Conservation (phyloP, 2,329 filamentous ascomycete species). For the Coniochaeta sp. region DNA sequence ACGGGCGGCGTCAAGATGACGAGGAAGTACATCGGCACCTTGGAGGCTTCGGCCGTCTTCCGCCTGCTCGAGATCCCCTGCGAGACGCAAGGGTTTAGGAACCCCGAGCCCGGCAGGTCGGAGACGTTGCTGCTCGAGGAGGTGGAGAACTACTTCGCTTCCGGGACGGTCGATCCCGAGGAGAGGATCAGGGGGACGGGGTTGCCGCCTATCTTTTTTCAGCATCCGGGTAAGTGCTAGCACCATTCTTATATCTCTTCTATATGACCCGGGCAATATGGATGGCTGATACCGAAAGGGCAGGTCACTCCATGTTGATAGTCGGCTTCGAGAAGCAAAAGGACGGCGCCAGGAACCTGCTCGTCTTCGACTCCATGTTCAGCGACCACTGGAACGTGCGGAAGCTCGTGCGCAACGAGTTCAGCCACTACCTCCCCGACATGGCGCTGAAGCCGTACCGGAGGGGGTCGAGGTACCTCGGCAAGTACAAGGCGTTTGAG, state of each 20-base stretch:
- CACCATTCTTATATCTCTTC: too few species aligned
- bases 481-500: conserved; percentile 72
- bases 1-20: conserved; percentile 85
- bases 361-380: conserved; percentile 87
- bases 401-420: conserved; percentile 42
- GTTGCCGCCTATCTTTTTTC: conserved; percentile 82
- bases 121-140: conserved; percentile 55
- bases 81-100: conserved; percentile 54
- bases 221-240: conserved; percentile 64
- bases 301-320: conserved; percentile 84
- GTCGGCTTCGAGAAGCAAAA: conserved; percentile 69
- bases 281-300: neutral
- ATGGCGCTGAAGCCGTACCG: conserved; percentile 66
- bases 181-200: conserved; percentile 64
- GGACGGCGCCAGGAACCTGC: conserved; percentile 59
- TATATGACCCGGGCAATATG: too few species aligned
- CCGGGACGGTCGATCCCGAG: conserved; percentile 38
- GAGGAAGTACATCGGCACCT: conserved; percentile 90
- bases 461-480: conserved; percentile 59
- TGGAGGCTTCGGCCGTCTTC: conserved; percentile 78
- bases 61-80: conserved; percentile 61
- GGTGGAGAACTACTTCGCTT: conserved; percentile 69
- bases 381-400: conserved; percentile 59
- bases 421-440: conserved; percentile 36
- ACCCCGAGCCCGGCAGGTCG: conserved; percentile 36